A percentile compares a stretch with the other conserved stretches of the same genome.
Conservation (phyloP, 345 rosid genomes). For the Arabidopsis suecica region DNA sequence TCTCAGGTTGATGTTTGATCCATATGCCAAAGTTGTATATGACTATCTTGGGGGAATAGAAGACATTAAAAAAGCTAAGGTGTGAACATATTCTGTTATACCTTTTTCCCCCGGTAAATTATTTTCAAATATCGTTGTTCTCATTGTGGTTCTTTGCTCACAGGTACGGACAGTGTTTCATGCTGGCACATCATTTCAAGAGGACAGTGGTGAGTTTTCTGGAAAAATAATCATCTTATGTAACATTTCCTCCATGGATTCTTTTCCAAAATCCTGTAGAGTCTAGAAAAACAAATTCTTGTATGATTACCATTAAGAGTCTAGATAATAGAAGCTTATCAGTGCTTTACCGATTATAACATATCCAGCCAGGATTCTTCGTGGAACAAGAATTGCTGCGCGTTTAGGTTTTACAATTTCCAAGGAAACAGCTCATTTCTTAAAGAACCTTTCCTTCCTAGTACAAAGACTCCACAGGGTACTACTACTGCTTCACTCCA, state of each 20-base stretch:
- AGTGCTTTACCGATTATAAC: background rate
- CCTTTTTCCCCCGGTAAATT: background rate
- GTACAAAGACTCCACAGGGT: conserved; percentile 73
- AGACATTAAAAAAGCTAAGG: conserved; percentile 83
- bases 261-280: background rate
- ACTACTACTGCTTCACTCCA: conserved; percentile 39
- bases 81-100: conserved; percentile 57
- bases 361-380: conserved; percentile 74
- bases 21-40: conserved; percentile 73
- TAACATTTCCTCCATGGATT: conserved; percentile 13
- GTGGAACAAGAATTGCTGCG: conserved; percentile 71
- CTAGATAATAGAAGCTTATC: background rate
- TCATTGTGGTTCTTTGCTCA: conserved; percentile 25
- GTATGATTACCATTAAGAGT: background rate
- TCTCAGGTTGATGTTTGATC: conserved; percentile 84
- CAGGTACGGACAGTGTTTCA: conserved; percentile 62
- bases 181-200: conserved; percentile 62
- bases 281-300: background rate
- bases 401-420: conserved; percentile 79
- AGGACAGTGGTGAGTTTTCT: conserved; percentile 63
- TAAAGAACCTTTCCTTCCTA: conserved; percentile 58
- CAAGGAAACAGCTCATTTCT: conserved; percentile 75
- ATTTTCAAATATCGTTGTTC: conserved; percentile 25
- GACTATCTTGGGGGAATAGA: conserved; percentile 86
- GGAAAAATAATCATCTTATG: background rate